Base-by-base conservation (phyloP, 2,329 filamentous ascomycete genomes). In the Aspergillus pseudoglaucus region DNA sequence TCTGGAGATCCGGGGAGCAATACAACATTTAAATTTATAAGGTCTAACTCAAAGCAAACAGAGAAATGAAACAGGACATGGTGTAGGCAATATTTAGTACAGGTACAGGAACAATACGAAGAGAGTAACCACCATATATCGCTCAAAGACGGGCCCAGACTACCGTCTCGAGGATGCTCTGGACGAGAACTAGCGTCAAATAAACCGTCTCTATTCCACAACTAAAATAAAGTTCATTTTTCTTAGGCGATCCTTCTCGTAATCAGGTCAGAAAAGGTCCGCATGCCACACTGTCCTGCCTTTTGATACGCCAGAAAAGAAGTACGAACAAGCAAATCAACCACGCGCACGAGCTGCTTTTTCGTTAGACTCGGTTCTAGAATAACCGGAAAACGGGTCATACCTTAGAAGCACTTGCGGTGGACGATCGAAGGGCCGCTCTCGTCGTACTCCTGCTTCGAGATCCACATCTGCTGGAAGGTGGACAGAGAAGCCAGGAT, bases 381-480 rank as follows among this genome's bases (percentile, higher is more conserved):
- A 25, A 30, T 25, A 10, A 35, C 12, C 6, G 14, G 4, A 6
- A 15, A 14, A 7, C 7, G n/a, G n/a, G 42, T 37, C 53, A 47
- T 61, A 67, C 83, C 85, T 95, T 95, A 96, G 87, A 96, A 96
- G 88, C 91, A 96, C 89, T 96, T 97, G 86, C 90, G 88, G 87
- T 97, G 91, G 69, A 97, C 91, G 72, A 97, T 97, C 71, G 90
- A 96, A 68, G 91, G 93, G 79, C 91, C 91, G 76, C 87, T 93
- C 89, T 97, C 93, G 82, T 98, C 93, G 85, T 97, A 97, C 83
- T 97, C 91, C 82, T 98, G 93, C 90, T 98, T 98, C 69, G 93
- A 98, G 85, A 98, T 97, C 93, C 93, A 98, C 93, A 98, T 98
- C 82, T 98, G 93, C 84, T 98, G 93, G 91, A 98, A 98, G 77